Evolutionary conservation across 179 eudicot genomes (phyloP).

Genomic region (Heliamphora pulchella): DNA sequence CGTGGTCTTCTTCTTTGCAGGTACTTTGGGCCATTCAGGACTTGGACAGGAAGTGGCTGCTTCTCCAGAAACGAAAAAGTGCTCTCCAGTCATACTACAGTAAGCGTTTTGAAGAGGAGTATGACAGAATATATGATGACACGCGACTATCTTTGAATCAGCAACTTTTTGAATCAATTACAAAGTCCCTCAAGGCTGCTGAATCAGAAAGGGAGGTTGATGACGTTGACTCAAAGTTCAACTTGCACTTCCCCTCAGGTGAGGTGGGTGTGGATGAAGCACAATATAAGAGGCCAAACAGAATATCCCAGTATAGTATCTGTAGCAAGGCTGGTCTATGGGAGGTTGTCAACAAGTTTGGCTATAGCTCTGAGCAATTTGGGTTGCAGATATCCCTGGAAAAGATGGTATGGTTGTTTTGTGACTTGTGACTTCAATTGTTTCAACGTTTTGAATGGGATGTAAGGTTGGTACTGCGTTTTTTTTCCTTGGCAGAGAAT

Average conservation of each 20-base stretch:
- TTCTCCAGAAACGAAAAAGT: constrained; percentile 89
- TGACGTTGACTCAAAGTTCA: constrained; percentile 90
- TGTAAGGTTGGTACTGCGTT: neutral
- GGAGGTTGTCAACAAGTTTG: constrained; percentile 93
- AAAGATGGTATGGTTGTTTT: constrained; percentile 40
- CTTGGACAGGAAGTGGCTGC: constrained; percentile 89
- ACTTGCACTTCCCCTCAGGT: constrained; percentile 90
- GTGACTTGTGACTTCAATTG: neutral
- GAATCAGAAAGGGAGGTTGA: constrained; percentile 96
- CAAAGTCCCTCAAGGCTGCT: constrained; percentile 64
- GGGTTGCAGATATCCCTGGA: constrained; percentile 71
- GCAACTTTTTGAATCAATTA: constrained; percentile 68
- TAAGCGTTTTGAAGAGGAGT: constrained; percentile 89
- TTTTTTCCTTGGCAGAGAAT: constrained; percentile 41
- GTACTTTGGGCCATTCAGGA: constrained; percentile 82
- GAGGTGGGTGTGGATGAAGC: constrained; percentile 90
- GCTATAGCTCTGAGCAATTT: constrained; percentile 94
- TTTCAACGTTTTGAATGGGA: constrained; percentile 2
- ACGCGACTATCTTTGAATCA: constrained; percentile 66
- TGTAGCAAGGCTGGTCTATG: constrained; percentile 95
- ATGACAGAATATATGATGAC: constrained; percentile 70
- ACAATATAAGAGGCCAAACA: constrained; percentile 74
- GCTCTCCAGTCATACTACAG: constrained; percentile 76
- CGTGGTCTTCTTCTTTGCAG: constrained; percentile 34
- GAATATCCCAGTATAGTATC: constrained; percentile 67